Conservation (phyloP, 1,139 yeast species). For the Blastobotrys aristatus region DNA sequence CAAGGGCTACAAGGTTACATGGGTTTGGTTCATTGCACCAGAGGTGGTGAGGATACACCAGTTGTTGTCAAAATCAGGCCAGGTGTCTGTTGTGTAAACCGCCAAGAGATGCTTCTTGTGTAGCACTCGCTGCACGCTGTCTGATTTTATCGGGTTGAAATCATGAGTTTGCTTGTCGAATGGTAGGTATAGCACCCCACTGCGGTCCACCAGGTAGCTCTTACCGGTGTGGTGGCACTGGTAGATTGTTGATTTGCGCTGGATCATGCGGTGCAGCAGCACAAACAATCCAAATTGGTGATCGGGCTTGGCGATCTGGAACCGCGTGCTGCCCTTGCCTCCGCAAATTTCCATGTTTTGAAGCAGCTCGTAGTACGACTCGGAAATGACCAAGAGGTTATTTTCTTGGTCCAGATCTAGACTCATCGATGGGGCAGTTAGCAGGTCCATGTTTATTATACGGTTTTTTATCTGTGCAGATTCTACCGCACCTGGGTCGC, state of each 20-base stretch:
- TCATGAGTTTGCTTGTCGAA: constrained; percentile 6
- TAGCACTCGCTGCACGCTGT: constrained; percentile 7
- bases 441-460: too few species aligned
- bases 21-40: too few species aligned
- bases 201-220: constrained; percentile 9
- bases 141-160: constrained; percentile 7
- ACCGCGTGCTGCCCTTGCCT: neutral
- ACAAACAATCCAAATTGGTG: constrained; percentile 4
- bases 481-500: neutral
- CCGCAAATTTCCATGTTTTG: neutral
- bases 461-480: neutral
- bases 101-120: constrained; percentile 10
- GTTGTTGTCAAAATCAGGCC: constrained; percentile 8
- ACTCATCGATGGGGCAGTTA: too few species aligned
- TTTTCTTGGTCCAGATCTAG: neutral
- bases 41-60: constrained; percentile 5
- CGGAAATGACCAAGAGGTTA: neutral
- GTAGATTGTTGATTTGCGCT: constrained; percentile 3
- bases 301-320: neutral
- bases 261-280: constrained; percentile 3
- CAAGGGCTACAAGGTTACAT: too few species aligned
- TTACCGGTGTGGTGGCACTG: constrained; percentile 1
- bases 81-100: neutral
- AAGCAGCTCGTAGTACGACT: neutral
- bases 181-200: constrained; percentile 10